Evolutionary conservation across 129 eudicot genomes (phyloP), one percentile per base, ranked within the genome.

Genomic region (Oenanthe sinensis): DNA sequence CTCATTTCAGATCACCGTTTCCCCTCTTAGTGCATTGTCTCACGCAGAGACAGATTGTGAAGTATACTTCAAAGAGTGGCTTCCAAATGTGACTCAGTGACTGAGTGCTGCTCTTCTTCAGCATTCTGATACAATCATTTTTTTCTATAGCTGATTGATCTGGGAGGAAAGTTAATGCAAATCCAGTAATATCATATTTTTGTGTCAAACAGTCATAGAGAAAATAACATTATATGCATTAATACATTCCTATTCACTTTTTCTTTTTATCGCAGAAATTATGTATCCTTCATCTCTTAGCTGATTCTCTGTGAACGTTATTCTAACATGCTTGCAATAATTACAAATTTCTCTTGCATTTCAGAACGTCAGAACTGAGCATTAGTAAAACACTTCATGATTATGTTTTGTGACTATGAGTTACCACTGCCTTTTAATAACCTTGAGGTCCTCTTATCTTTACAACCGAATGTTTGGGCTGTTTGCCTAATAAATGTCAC

Each of bases 21-120:
- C 85, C 77, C 92, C 98, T 77, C 93, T 93, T 77, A 92, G 97
- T 33, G 98, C 91, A 80, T 84, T 93, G 70, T 82, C 87, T 69
- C 82, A 85, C 39, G 89, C 92, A 14, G 98, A 93, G 79, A 42
- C 75, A 3, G 93, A 91, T 49, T 77, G 88, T 52, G 85, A 82
- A 15, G 69, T 89, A 50, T 93, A 71, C 87, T 88, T 87, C 74
- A 83, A 82, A 79, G 81, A 86, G 40, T 88, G 97, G 96, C 85
- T 91, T 74, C 93, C 93, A 24, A 62, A 75, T 58, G 89, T 91
- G 50, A 81, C 78, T 79, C 85, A 80, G 19, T 79, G 74, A 81
- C 78, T 79, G 86, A 80, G 19, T 79, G 74, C 67, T 58, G 82
- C 76, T 76, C 88, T 77, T 83, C 83, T 74, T 86, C 98, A 55